These are phyloP conservation scores for Blastobotrys robertii DNA, from an alignment of 805 yeast species.

Conservation along the genomic window DNA sequence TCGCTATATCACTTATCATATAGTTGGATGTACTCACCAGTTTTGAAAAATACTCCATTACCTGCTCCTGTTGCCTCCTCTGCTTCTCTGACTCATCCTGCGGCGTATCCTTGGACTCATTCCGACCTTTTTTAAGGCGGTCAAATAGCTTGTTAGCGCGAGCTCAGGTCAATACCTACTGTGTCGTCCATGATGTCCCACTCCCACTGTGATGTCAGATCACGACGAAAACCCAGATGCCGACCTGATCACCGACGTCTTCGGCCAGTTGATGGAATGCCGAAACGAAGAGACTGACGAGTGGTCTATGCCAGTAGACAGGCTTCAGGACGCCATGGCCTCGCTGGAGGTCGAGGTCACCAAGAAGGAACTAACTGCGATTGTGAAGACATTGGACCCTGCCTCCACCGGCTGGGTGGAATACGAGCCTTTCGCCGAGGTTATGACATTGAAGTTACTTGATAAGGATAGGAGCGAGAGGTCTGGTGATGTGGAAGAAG, in stretches of 20 bases:
- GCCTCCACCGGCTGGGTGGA: slow-evolving; percentile 20
- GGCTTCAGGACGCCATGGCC: slow-evolving; percentile 20
- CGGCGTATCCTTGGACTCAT: not conserved
- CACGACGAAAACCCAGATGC: not conserved
- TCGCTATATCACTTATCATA: too few species aligned
- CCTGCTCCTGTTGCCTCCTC: slow-evolving; percentile 7
- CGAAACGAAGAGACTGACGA: slow-evolving; percentile 15
- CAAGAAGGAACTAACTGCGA: slow-evolving; percentile 9
- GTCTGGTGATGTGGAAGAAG: slow-evolving; percentile 7
- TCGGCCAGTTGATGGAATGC: slow-evolving; percentile 22
- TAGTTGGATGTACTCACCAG: too few species aligned
- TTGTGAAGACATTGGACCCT: slow-evolving; percentile 17
- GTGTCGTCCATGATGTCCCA: not conserved
- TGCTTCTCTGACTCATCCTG: slow-evolving; percentile 3
- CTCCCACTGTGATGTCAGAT: not conserved
- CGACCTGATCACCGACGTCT: slow-evolving; percentile 19
- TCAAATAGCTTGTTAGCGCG: slow-evolving; percentile 2
- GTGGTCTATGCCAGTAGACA: slow-evolving; percentile 15
- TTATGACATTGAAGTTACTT: slow-evolving; percentile 9
- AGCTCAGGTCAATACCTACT: not conserved
- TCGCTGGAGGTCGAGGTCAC: slow-evolving; percentile 19
- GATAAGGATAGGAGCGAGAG: slow-evolving; percentile 3
- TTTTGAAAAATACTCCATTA: slow-evolving; percentile 12
- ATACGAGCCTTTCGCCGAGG: slow-evolving; percentile 22
- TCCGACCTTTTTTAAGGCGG: slow-evolving; percentile 1